Percentiles rank a stretch among this genome's conserved stretches.
Evolutionary conservation across 345 rosid genomes (phyloP).

Genomic region (Acer negundo): DNA sequence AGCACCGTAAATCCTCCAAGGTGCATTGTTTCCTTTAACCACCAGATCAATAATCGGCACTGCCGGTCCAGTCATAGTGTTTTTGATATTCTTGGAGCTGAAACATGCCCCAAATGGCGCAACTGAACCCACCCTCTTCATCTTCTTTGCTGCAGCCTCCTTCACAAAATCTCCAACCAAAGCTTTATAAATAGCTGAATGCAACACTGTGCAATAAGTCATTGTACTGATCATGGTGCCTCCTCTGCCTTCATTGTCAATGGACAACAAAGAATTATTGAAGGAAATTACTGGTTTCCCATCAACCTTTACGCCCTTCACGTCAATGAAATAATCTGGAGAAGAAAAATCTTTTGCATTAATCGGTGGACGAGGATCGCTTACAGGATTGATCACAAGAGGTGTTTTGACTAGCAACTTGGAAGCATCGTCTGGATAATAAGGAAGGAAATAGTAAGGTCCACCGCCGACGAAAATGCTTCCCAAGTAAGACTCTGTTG

Average conservation of each 20-base stretch:
- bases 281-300: constrained; percentile 15
- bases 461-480: constrained; percentile 36
- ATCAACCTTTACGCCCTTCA: constrained; percentile 26
- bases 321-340: constrained; percentile 34
- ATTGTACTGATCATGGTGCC: constrained; percentile 38
- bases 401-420: constrained; percentile 14
- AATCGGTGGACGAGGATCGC: constrained; percentile 20
- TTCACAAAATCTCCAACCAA: constrained; percentile 22
- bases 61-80: constrained; percentile 21
- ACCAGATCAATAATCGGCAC: constrained; percentile 32
- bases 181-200: constrained; percentile 27
- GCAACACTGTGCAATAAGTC: constrained; percentile 27
- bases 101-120: constrained; percentile 36
- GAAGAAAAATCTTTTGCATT: constrained; percentile 24
- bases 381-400: constrained; percentile 27
- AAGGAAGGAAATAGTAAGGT: constrained; percentile 24
- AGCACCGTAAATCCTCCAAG: constrained; percentile 31
- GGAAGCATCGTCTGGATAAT: constrained; percentile 14
- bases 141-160: constrained; percentile 16
- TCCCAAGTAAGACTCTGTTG: constrained; percentile 21
- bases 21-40: constrained; percentile 13
- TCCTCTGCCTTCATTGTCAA: constrained; percentile 25
- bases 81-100: neutral
- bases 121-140: constrained; percentile 24
- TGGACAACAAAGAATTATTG: constrained; percentile 16